Base-by-base conservation (phyloP, 768 basidiomycete species). In the Podaxis sp. region DNA sequence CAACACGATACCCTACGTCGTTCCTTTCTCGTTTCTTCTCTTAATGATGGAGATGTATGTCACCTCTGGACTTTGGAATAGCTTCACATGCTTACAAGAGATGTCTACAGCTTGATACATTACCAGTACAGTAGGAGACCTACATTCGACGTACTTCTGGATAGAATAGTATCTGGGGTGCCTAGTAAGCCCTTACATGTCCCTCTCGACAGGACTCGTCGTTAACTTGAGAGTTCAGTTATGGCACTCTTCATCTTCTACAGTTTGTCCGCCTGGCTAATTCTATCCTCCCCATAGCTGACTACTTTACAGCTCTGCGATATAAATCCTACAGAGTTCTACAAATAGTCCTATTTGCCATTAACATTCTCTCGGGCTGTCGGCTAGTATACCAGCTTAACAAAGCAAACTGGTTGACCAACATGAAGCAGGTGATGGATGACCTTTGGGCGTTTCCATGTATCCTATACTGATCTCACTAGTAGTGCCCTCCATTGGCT, bases 21-120 rank as follows among this genome's bases (percentile, higher is more conserved):
- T 89, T 36, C 92, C 92, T 0, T 84, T 89, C 66, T 84, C 84
- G 2, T 93, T 87, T 68, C 74, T 93, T 53, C 77, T 93, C 40
- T 67, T 93, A 14, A 74, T 92, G 76, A 91, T 94, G 90, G 87
- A 92, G 68, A 89, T 93, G 92, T 94, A 69, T 67, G 90, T 75
- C 18, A 60, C 55, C 37, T 59, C 52, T 37, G 36, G 18, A n/a
- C 57, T 13, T 57, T 46, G 52, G 60, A 51, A 36, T 27, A 11
- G 32, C 55, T 56, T 18, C 54, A 13, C 18, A 37, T 14, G 50
- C 55, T 64, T 42, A 62, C 46, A 38, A 50, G 38, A 25, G 40
- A 32, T n/a, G 27, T 37, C 40, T 32, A 11, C 62, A 94, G 92
- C 60, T 75, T 93, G 47, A 82, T 91, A 48, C 90, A 90, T 67